A percentile compares a stretch with the other conserved stretches of the same genome.
phyloP scores from a whole-genome alignment of 1,139 yeast genomes.

The Nakaseomyces nivariensis region DNA sequence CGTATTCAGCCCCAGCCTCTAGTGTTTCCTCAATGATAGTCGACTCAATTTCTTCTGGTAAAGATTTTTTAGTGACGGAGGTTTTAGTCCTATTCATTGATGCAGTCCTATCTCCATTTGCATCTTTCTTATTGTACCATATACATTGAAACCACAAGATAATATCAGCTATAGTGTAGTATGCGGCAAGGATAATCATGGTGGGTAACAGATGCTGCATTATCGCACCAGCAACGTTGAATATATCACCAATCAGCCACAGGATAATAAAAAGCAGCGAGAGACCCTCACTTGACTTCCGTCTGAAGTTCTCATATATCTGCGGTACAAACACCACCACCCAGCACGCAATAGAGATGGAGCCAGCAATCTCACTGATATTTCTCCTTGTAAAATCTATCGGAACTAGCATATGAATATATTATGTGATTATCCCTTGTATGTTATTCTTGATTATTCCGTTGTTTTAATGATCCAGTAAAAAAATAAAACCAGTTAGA shows the following conservation, averaged over 20 bases:
- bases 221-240: constrained; percentile 81
- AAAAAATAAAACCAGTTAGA: no score
- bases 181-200: constrained; percentile 81
- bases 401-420: constrained; percentile 35
- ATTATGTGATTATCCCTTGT: not conserved
- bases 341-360: constrained; percentile 95
- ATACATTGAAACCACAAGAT: constrained; percentile 74
- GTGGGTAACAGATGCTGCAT: constrained; percentile 86
- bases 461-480: no score
- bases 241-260: constrained; percentile 86
- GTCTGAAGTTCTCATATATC: constrained; percentile 76
- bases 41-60: not conserved
- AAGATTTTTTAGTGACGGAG: not conserved
- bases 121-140: constrained; percentile 40
- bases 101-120: constrained; percentile 25
- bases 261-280: constrained; percentile 71
- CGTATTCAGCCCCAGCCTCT: not conserved
- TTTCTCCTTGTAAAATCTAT: constrained; percentile 61
- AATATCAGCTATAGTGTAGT: constrained; percentile 84
- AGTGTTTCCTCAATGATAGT: not conserved
- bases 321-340: constrained; percentile 96
- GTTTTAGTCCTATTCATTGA: not conserved
- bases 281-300: constrained; percentile 80
- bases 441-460: no score
- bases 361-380: constrained; percentile 79